Evolutionary conservation across 345 rosid species (phyloP).

Genomic region (Nasturtium officinale): DNA sequence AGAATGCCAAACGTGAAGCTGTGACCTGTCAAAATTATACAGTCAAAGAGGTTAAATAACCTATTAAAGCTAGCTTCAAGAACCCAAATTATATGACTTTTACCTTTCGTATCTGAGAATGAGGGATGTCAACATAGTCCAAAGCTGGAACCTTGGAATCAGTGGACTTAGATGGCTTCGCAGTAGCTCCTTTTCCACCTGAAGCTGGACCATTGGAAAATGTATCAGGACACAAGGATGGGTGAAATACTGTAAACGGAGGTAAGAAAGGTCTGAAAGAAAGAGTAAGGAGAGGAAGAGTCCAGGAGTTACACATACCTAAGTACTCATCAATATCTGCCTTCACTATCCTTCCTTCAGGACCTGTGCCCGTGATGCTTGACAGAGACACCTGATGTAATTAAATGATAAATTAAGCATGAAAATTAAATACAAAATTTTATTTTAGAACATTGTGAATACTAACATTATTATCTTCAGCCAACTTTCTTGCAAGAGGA

Average conservation of each 20-base stretch:
- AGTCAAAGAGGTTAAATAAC: constrained; percentile 30
- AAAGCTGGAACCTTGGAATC: constrained; percentile 54
- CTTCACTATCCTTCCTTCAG: constrained; percentile 84
- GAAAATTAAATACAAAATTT: background rate
- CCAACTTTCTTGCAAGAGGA: constrained; percentile 89
- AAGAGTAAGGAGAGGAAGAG: constrained; percentile 5
- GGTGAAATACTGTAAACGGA: constrained; percentile 13
- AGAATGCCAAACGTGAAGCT: constrained; percentile 83
- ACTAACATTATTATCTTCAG: constrained; percentile 86
- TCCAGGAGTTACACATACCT: constrained; percentile 50
- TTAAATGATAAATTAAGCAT: constrained; percentile 7
- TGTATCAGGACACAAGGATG: constrained; percentile 24
- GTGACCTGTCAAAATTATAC: constrained; percentile 64
- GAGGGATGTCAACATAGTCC: constrained; percentile 91
- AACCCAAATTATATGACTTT: background rate
- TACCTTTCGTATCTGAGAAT: constrained; percentile 95
- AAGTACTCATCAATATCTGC: constrained; percentile 94
- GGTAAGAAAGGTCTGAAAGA: constrained; percentile 1
- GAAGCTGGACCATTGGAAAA: constrained; percentile 62
- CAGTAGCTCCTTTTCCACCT: constrained; percentile 65
- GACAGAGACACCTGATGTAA: constrained; percentile 68
- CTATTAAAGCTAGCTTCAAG: background rate
- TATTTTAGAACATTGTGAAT: background rate
- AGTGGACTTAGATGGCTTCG: constrained; percentile 53
- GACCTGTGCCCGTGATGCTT: constrained; percentile 92